Base-by-base conservation (phyloP, 2,329 filamentous ascomycete species). In the Hymenoscyphus fraxineus region DNA sequence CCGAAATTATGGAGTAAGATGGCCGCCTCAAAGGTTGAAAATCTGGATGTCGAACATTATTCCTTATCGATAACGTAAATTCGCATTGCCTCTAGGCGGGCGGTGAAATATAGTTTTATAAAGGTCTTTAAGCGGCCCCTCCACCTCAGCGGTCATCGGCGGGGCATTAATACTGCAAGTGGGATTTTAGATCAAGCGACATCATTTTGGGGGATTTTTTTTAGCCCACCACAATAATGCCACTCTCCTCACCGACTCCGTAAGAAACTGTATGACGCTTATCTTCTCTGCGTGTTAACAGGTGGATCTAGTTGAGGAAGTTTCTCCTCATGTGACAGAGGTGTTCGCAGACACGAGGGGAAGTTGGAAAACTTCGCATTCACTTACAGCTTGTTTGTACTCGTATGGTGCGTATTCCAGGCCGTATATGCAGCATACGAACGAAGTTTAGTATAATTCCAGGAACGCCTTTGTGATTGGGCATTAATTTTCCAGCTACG, bases 401-500 rank as follows among this genome's bases (percentile, higher is more conserved):
- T 5, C 27, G 27, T 27, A 16, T n/a, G 10, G 44, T 16, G 5
- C 19, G 16, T 47, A 47, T 47, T 47, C n/a, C 44, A 51, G n/a
- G 7, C 27, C 27, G 27, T 27, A 27, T 27, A 35, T 7, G 35
- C 9, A 35, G 35, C 35, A 3, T 35, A 6, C 7, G 19, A 27
- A 27, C 47, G 22, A 13, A 51, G n/a, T 19, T 16, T 15, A 41
- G 61, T 35, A 32, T 54, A 58, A 58, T 54, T 58, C 47, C 51
- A 64, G 63, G 59, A 64, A 58, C 58, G 55, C 15, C 27, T 22
- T 35, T 51, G 22, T 64, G 12, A 61, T 64, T 61, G 63, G 63
- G 19, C 27, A 38, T 12, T 39, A 31, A n/a, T 47, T 40, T 60
- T 54, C 51, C 58, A 51, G 31, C 39, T 35, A 19, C 41, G 54